These are phyloP conservation scores for Berkeleyomyces rouxiae DNA, from an alignment of 2,329 filamentous ascomycete species.

Conservation along the genomic window DNA sequence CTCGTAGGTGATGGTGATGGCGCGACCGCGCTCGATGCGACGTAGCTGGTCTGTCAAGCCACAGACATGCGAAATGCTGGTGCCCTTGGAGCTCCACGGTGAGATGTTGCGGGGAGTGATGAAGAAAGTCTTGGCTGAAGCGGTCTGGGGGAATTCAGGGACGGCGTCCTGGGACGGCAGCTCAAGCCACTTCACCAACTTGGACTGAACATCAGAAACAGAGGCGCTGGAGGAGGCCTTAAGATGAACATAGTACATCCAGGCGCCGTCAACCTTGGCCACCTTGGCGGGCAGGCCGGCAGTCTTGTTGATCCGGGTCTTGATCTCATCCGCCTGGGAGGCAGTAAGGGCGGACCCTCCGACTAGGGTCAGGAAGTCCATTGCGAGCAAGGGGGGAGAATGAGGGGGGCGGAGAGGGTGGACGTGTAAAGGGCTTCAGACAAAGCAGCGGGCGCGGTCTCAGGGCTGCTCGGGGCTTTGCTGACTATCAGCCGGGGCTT, in stretches of 20 bases:
- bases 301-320: slow-evolving; percentile 28
- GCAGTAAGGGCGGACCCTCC: slow-evolving; percentile 34
- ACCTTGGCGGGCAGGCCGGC: slow-evolving; percentile 25
- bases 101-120: slow-evolving; percentile 75
- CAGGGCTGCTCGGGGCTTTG: not conserved
- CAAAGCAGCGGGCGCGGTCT: not conserved
- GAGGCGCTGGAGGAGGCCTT: slow-evolving; percentile 20
- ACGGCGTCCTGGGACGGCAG: slow-evolving; percentile 10
- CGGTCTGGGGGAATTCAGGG: slow-evolving; percentile 9
- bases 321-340: slow-evolving; percentile 28
- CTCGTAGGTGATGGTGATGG: slow-evolving; percentile 52
- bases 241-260: slow-evolving; percentile 52
- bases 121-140: slow-evolving; percentile 30
- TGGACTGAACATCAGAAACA: slow-evolving; percentile 20
- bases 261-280: slow-evolving; percentile 33
- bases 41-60: slow-evolving; percentile 53
- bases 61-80: slow-evolving; percentile 83
- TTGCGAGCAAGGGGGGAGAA: slow-evolving; percentile 5
- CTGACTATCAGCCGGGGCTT: not conserved
- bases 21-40: slow-evolving; percentile 75
- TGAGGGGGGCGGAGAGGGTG: not conserved
- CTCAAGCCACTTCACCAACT: slow-evolving; percentile 15
- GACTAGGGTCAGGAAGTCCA: slow-evolving; percentile 21
- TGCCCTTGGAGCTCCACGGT: slow-evolving; percentile 94
- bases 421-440: not conserved